Evolutionary conservation across 1,284 basidiomycete species (phyloP), one percentile per base, ranked within the genome.

Genomic region (Fomitopsis palustris): DNA sequence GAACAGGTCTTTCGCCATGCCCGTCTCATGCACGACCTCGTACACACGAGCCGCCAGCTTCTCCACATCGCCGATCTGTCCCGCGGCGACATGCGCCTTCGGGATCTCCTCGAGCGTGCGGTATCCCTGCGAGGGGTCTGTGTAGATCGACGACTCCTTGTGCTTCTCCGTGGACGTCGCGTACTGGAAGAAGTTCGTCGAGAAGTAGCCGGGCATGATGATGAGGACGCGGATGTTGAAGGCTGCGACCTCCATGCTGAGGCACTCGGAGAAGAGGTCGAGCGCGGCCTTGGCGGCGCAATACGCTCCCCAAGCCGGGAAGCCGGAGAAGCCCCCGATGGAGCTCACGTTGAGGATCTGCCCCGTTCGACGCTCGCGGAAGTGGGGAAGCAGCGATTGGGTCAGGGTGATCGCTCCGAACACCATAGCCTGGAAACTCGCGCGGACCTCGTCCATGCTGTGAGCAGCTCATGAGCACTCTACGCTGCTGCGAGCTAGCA

Each of bases 371-470:
- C 67, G 67, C 12, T 51, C 60, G 31, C 70, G 69, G 54, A 73
- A 65, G 31, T 66, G 58, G 0, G 71, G 68, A 29, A 75, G 64
- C 2, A 75, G 60, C 0, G 70, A 63, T 45, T 75, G 69, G 12
- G 68, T 73, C 58, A 74, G 64, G 10, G 69, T 68, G 51, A 74
- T 58, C n/a, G 67, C 63, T 6, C 72, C 71, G 55, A 74, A 75
- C 8, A 75, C 56, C 58, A 73, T 72, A 16, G 66, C 64, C 55
- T 71, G 67, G 66, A 72, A 74, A 54, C 73, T 66, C 21, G 49
- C 60, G 38, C 61, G 63, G 31, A 69, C 55, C 19, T 68, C 66
- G 19, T 55, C 57, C 25, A 65, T 14, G 37, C 66, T 70, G 59
- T 2, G 12, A 42, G 16, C 14, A 29, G 38, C 35, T 31, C 5